Evolutionary conservation across 257 asterid species (phyloP).

Genomic region (Prunella vulgaris): DNA sequence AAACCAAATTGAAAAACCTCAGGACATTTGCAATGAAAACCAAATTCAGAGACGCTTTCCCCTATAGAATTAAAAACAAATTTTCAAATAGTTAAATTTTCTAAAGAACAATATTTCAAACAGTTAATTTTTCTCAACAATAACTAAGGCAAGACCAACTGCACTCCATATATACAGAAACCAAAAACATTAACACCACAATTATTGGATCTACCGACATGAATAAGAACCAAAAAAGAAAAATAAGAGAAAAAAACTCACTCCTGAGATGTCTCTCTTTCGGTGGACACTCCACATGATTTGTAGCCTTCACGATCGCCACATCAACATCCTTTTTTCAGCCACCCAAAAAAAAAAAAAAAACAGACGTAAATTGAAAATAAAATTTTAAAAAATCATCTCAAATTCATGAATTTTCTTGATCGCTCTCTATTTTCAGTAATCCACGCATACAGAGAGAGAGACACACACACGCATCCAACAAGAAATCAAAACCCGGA

Average conservation of each 20-base stretch:
- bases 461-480: conserved; percentile 14
- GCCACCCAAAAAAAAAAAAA: conserved; percentile 25
- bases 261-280: conserved; percentile 94
- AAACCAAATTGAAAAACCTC: background rate
- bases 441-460: conserved; percentile 4
- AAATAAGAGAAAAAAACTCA: conserved; percentile 33
- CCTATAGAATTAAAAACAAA: background rate
- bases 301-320: conserved; percentile 98
- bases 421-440: conserved; percentile 17
- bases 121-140: background rate
- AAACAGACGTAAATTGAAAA: conserved; percentile 8
- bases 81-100: background rate
- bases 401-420: background rate
- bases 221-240: background rate
- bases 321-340: conserved; percentile 92
- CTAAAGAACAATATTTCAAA: background rate
- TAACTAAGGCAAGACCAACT: background rate
- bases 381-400: conserved; percentile 18
- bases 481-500: conserved; percentile 12
- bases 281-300: conserved; percentile 98
- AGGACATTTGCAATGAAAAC: background rate
- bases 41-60: background rate
- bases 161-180: conserved; percentile 18
- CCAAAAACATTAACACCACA: conserved; percentile 1
- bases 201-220: conserved; percentile 30